Percentiles rank a stretch among this genome's conserved stretches.
Evolutionary conservation across 1,284 basidiomycete genomes (phyloP).

Genomic region (Tausonia pullulans): DNA sequence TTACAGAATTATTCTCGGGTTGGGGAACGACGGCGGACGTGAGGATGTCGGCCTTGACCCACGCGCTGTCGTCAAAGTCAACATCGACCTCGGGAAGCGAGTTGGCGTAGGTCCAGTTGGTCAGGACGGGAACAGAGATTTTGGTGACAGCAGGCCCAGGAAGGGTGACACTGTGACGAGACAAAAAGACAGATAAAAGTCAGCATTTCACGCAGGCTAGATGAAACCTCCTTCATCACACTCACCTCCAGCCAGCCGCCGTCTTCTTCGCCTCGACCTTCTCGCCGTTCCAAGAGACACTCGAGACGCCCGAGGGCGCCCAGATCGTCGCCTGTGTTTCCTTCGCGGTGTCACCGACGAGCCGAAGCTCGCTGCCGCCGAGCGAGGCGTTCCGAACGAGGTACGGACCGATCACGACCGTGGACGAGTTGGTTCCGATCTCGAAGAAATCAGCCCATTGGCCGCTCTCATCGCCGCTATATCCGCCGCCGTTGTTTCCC

Average conservation of each 20-base stretch:
- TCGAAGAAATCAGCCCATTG: neutral
- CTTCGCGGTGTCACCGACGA: slow-evolving; percentile 12
- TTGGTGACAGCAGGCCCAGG: neutral
- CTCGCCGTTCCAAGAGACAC: slow-evolving; percentile 16
- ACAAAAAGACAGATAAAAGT: no score
- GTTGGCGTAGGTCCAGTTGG: slow-evolving; percentile 14
- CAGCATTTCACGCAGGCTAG: neutral
- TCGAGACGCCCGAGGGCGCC: neutral
- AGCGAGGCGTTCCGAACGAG: slow-evolving; percentile 12
- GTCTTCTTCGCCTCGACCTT: neutral
- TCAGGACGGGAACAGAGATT: slow-evolving; percentile 8
- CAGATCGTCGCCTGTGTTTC: neutral
- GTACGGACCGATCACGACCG: slow-evolving; percentile 7
- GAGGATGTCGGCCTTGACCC: neutral
- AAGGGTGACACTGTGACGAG: neutral
- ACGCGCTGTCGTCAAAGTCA: slow-evolving; percentile 6
- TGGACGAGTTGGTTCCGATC: slow-evolving; percentile 2
- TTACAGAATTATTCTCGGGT: neutral
- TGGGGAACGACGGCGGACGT: neutral
- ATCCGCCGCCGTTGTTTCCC: no score
- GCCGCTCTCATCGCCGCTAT: neutral
- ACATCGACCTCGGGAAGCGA: slow-evolving; percentile 17
- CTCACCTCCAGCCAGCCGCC: no score
- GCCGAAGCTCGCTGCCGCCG: neutral
- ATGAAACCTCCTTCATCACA: no score